phyloP scores from a whole-genome alignment of 2,329 filamentous ascomycete species.

The Fusarium armeniacum region DNA sequence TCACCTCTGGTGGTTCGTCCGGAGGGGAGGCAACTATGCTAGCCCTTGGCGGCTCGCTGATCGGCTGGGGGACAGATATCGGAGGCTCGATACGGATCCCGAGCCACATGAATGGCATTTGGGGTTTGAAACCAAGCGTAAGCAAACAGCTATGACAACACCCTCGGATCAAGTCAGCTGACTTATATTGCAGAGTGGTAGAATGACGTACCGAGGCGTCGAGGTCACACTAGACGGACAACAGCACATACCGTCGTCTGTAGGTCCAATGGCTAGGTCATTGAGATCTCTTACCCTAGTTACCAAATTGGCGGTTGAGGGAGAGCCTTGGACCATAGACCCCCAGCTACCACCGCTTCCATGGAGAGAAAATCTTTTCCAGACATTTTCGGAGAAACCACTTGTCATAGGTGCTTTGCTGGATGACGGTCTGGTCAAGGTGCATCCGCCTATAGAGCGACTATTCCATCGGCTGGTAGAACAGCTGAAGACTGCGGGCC shows the following conservation, averaged over 20 bases:
- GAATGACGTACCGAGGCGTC: background rate
- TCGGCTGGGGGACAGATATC: conserved; percentile 8
- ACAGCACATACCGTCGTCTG: background rate
- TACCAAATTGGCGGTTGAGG: background rate
- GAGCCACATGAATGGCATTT: conserved; percentile 3
- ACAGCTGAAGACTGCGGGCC: background rate
- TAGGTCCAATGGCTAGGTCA: background rate
- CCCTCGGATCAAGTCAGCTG: background rate
- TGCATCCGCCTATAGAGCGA: background rate
- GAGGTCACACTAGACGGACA: background rate
- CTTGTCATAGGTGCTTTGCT: background rate
- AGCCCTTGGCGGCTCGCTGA: background rate
- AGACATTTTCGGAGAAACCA: accelerated
- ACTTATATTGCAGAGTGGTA: background rate
- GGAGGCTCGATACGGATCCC: conserved; percentile 1
- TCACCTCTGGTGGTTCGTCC: background rate
- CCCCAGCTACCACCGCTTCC: background rate
- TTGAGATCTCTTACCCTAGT: background rate
- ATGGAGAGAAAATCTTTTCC: background rate
- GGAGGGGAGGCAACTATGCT: conserved; percentile 1
- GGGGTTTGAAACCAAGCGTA: conserved; percentile 10
- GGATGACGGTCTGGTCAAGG: background rate
- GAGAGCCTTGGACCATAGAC: background rate
- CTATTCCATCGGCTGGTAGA: background rate
- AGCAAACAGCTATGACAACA: accelerated